phyloP scores from a whole-genome alignment of 768 basidiomycete species.

The Leccinum barrowsii region DNA sequence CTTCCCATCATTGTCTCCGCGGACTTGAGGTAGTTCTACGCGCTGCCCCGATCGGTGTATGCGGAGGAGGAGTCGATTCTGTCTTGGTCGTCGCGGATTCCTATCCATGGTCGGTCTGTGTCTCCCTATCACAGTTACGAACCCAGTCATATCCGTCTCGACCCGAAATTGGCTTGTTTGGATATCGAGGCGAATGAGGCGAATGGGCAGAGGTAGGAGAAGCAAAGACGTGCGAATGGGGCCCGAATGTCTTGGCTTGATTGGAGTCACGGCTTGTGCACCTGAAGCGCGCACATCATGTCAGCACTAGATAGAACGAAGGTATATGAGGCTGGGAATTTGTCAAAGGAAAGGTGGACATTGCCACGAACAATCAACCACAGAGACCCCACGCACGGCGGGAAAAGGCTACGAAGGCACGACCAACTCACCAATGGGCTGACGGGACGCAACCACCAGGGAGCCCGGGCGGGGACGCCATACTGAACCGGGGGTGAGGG shows the following conservation, averaged over 20 bases:
- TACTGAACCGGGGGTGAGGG: constrained; percentile 10
- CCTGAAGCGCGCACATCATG: constrained; percentile 7
- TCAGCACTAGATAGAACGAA: constrained; percentile 7
- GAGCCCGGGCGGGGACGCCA: constrained; percentile 13
- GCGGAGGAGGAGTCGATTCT: constrained; percentile 25
- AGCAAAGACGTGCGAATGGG: constrained; percentile 5
- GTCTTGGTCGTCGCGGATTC: constrained; percentile 27
- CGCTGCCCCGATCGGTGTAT: constrained; percentile 22
- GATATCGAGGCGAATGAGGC: constrained; percentile 1
- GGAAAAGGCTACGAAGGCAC: constrained; percentile 1
- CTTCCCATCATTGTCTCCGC: constrained; percentile 14
- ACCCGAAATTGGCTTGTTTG: constrained; percentile 1
- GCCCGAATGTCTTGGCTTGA: background rate
- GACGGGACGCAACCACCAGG: constrained; percentile 6
- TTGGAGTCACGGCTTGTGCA: constrained; percentile 10
- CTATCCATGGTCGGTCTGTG: constrained; percentile 24
- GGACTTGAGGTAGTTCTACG: constrained; percentile 4
- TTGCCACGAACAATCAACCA: constrained; percentile 1
- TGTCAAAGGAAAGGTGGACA: background rate
- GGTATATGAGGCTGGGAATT: background rate
- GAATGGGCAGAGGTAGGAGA: background rate
- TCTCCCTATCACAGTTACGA: constrained; percentile 20
- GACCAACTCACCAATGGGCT: constrained; percentile 18
- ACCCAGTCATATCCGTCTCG: constrained; percentile 2
- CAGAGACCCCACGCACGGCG: background rate